Evolutionary conservation across 2,329 filamentous ascomycete species (phyloP), one percentile per base, ranked within the genome.

Genomic region (Drechslera avenae): DNA sequence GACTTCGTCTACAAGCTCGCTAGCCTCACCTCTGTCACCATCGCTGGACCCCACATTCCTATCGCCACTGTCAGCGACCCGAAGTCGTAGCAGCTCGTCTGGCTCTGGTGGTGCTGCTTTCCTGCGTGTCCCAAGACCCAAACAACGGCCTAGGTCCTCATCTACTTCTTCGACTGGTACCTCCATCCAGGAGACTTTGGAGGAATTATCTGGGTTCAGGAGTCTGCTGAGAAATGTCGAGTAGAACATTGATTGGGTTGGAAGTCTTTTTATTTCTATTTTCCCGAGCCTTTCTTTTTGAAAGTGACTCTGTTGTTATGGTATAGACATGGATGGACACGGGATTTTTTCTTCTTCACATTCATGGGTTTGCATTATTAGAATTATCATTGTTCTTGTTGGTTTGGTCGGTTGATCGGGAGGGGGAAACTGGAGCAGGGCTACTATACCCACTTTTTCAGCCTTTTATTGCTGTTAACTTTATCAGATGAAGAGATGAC

Each of bases 1-100:
- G 31, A 46, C 53, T 2, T 56, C 52, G 4, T 60, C 57, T 14
- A 52, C 26, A 23, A 50, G 46, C 4, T 50, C 55, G 17, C 40
- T 32, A 13, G 46, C 45, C 12, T 35, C 42, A 13, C 50, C 52
- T 8, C 48, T 46, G 10, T 50, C 54, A 4, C 45, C 39, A 8
- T 23, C 43, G 4, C 31, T 40, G 34, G 39, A 52, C 6, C 26
- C 48, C 10, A 42, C 30, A 1, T 16, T 23, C 13, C 21, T 40
- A 18, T 48, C 37, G 14, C 48, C 42, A 9, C 12, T 16, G 9
- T 46, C 40, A 1, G 42, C 47, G 5, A 26, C n/a, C 16, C 45
- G 51, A 4, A 54, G 37, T 16, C 57, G 54, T 16, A 55, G 51
- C 34, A 55, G 51, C 34, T 36, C 45, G 1, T 45, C 41, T 8